Percentiles rank a stretch among this genome's conserved stretches.
These are phyloP conservation scores for Leccinellum albellum DNA, from an alignment of 768 basidiomycete genomes.

Conservation along the genomic window DNA sequence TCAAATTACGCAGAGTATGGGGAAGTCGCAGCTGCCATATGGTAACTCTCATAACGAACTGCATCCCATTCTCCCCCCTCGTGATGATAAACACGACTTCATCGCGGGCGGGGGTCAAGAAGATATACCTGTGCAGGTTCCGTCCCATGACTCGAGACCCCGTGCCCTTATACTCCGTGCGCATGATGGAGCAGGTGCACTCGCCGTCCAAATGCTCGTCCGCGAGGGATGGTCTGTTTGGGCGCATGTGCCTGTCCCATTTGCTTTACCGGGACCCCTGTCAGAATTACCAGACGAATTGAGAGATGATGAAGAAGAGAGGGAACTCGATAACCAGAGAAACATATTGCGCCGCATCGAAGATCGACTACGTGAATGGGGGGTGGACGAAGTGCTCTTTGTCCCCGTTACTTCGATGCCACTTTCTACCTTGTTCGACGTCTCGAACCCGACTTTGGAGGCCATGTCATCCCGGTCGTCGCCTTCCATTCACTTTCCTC, in stretches of 20 bases:
- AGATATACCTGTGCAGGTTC: slow-evolving; percentile 2
- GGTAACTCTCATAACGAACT: slow-evolving; percentile 26
- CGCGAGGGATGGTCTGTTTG: slow-evolving; percentile 68
- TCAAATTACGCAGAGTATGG: slow-evolving; percentile 27
- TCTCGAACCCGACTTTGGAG: slow-evolving; percentile 18
- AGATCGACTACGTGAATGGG: slow-evolving; percentile 59
- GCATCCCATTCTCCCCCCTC: slow-evolving; percentile 26
- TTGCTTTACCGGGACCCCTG: slow-evolving; percentile 29
- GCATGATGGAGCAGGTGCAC: slow-evolving; percentile 71
- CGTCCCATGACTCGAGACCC: slow-evolving; percentile 21
- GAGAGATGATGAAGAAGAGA: slow-evolving; percentile 29
- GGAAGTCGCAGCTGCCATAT: slow-evolving; percentile 21
- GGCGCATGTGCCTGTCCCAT: slow-evolving; percentile 55
- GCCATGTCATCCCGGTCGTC: slow-evolving; percentile 20
- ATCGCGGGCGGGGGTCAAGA: slow-evolving; percentile 25
- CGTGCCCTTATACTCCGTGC: slow-evolving; percentile 66
- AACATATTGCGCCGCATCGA: slow-evolving; percentile 45
- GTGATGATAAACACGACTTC: slow-evolving; percentile 24
- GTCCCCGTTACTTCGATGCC: slow-evolving; percentile 32
- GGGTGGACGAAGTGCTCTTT: slow-evolving; percentile 75
- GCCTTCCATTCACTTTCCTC: slow-evolving; percentile 23
- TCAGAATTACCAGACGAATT: slow-evolving; percentile 36
- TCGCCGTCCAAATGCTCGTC: slow-evolving; percentile 76
- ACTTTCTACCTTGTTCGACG: slow-evolving; percentile 22
- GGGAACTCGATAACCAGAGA: slow-evolving; percentile 38